Evolutionary conservation across 208 protist species (phyloP).

Genomic region (Acanthamoeba triangularis): DNA sequence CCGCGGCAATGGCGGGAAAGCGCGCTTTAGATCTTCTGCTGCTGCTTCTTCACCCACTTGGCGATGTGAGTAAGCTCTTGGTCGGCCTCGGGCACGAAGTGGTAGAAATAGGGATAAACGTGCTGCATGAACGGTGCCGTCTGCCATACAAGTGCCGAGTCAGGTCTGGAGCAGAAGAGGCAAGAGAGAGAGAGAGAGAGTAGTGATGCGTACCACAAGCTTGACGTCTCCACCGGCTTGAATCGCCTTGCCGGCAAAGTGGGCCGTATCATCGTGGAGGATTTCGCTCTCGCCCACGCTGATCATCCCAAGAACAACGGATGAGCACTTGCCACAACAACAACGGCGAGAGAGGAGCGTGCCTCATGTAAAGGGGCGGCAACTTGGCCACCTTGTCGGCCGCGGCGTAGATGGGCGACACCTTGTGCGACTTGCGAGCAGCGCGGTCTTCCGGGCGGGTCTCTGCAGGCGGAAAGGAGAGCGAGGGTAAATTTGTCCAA

Average conservation of each 20-base stretch:
- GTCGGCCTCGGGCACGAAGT: slow-evolving; percentile 23
- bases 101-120: slow-evolving; percentile 27
- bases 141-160: neutral
- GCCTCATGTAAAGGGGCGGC: slow-evolving; percentile 71
- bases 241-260: slow-evolving; percentile 68
- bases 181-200: neutral
- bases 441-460: slow-evolving; percentile 9
- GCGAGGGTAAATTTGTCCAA: neutral
- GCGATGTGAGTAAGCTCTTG: neutral
- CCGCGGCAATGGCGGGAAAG: neutral
- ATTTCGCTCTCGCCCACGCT: slow-evolving; percentile 39
- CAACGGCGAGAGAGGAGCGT: neutral
- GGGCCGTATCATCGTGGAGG: slow-evolving; percentile 23
- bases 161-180: neutral
- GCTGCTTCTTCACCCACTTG: slow-evolving; percentile 54
- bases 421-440: slow-evolving; percentile 62
- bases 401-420: slow-evolving; percentile 43
- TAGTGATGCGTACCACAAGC: slow-evolving; percentile 11
- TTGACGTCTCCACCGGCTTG: slow-evolving; percentile 66
- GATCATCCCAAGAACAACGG: neutral
- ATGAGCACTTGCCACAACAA: neutral
- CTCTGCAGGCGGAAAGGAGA: neutral
- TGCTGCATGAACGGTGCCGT: slow-evolving; percentile 66
- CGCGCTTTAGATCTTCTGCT: neutral
- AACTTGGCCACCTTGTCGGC: slow-evolving; percentile 52